A percentile compares a stretch with the other conserved stretches of the same genome.
These are phyloP conservation scores for Purpureocillium takamizusanense DNA, from an alignment of 2,329 filamentous ascomycete genomes.

Conservation along the genomic window DNA sequence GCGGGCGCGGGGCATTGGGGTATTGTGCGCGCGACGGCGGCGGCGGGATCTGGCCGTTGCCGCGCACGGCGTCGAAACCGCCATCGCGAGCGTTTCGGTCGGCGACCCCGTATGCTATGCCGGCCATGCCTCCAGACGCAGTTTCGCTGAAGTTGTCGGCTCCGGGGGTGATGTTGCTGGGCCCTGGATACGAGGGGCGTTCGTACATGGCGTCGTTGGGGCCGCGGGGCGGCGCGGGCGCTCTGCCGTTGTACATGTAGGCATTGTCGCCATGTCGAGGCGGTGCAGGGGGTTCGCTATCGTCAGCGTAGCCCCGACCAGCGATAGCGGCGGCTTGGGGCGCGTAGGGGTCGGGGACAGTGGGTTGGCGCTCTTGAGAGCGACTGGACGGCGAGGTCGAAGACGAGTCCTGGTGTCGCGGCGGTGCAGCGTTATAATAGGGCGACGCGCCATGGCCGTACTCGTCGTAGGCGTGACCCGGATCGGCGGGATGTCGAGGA, in stretches of 20 bases:
- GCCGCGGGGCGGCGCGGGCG: slow-evolving; percentile 4
- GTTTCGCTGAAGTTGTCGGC: slow-evolving; percentile 58
- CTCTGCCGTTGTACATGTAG: slow-evolving; percentile 10
- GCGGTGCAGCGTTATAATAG: slow-evolving; percentile 20
- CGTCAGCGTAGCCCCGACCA: background rate
- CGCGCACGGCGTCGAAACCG: slow-evolving; percentile 52
- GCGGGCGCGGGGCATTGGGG: slow-evolving; percentile 7
- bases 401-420: slow-evolving; percentile 1
- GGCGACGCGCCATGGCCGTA: slow-evolving; percentile 4
- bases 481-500: slow-evolving; percentile 9
- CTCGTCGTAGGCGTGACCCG: slow-evolving; percentile 1
- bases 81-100: slow-evolving; percentile 56
- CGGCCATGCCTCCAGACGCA: slow-evolving; percentile 57
- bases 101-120: slow-evolving; percentile 57
- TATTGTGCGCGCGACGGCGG: slow-evolving; percentile 25
- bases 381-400: slow-evolving; percentile 3
- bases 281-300: slow-evolving; percentile 4
- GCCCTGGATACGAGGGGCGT: slow-evolving; percentile 7
- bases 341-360: background rate
- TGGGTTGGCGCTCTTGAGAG: background rate
- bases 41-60: slow-evolving; percentile 23
- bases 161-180: slow-evolving; percentile 44
- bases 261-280: slow-evolving; percentile 14
- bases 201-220: slow-evolving; percentile 16
- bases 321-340: background rate